Base-by-base conservation (phyloP, 2,329 filamentous ascomycete species). In the Botrytis sinoallii region DNA sequence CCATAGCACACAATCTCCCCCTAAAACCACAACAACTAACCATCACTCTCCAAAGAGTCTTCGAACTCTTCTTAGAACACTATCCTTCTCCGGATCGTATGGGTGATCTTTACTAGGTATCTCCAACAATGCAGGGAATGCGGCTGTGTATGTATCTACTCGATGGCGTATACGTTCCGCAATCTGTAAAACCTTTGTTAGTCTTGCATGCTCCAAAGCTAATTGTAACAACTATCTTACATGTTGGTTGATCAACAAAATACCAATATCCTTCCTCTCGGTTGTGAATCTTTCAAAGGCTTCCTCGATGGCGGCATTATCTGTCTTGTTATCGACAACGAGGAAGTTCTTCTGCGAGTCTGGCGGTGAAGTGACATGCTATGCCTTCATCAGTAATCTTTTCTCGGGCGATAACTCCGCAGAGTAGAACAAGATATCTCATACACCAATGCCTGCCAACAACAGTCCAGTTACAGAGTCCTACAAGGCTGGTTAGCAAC, bases 51-150 rank as follows among this genome's bases (percentile, higher is more conserved):
- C 89, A 84, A 91, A 91, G 76, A 93, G 81, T 80, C 91, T 89
- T 82, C 89, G 86, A 77, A 99, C 96, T 78, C 96, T 89, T 85
- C 95, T 93, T 84, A 99, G 83, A 61, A 99, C 95, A 81, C 95
- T 98, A 83, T 99, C 96, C 86, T 99, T 99, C 85, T 99, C 96
- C 0, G 96, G 96, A 80, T 99, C 95, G 82, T 99, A 99, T 3
- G 96, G 96, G 83, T 99, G 96, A 83, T 99, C 96, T 87, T 99
- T 99, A 85, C 94, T 97, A 38, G 96, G 96, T 75, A 99, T 98
- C 84, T 99, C 96, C 74, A 99, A 90, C 72, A 99, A 88, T 35
- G 94, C 92, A n/a, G 96, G 96, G 84, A 99, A 99, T 7, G 96
- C 95, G 68, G 95, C 93, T 32, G 94, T 95, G 84, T 97, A 98